Evolutionary conservation across 1,284 basidiomycete genomes (phyloP).

Genomic region (Fomes fomentarius): DNA sequence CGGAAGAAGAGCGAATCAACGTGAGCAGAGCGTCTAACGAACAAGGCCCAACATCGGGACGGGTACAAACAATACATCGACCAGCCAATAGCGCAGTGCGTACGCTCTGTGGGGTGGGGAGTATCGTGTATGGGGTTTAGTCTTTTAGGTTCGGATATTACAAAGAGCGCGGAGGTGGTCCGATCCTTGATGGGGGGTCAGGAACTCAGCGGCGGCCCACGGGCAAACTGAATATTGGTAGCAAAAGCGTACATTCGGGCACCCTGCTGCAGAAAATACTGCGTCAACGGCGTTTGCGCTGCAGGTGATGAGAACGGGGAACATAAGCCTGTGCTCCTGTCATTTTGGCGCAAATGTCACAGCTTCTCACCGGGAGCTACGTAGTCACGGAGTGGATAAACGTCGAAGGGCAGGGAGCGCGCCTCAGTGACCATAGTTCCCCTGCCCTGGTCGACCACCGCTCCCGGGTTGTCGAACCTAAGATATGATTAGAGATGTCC

Average conservation of each 20-base stretch:
- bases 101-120: background rate
- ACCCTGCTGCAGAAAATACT: constrained; percentile 78
- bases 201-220: constrained; percentile 24
- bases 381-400: constrained; percentile 73
- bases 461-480: constrained; percentile 36
- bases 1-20: constrained; percentile 12
- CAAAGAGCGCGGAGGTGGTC: constrained; percentile 19
- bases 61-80: constrained; percentile 11
- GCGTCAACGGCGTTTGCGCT: constrained; percentile 64
- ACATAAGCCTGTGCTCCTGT: background rate
- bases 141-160: background rate
- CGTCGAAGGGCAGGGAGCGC: constrained; percentile 76
- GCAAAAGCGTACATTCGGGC: constrained; percentile 70
- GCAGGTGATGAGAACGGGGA: constrained; percentile 19
- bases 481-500: background rate
- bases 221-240: constrained; percentile 31
- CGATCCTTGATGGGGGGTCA: constrained; percentile 22
- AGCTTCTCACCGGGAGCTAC: constrained; percentile 71
- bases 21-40: constrained; percentile 6
- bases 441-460: constrained; percentile 54
- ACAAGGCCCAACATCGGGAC: constrained; percentile 1
- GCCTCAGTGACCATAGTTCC: constrained; percentile 68
- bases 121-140: constrained; percentile 1
- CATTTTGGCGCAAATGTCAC: background rate
- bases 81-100: constrained; percentile 4